Conservation (phyloP, 805 yeast genomes). For the Teunomyces gatunensis region DNA sequence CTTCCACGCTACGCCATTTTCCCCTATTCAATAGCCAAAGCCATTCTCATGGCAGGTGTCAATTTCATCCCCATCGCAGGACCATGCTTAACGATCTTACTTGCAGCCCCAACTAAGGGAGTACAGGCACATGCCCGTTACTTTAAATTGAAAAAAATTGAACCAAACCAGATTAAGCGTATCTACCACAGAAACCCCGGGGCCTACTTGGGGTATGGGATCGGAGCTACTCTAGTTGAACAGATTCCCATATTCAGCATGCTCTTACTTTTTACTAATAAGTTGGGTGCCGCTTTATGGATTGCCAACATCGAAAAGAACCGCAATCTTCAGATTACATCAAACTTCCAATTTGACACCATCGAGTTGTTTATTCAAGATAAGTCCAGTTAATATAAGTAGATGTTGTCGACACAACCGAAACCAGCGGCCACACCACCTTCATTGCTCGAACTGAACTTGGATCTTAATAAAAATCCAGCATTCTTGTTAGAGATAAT, state of each 20-base stretch:
- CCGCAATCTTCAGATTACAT: background rate
- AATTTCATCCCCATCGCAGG: constrained; percentile 58
- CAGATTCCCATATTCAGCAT: constrained; percentile 52
- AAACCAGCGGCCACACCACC: constrained; percentile 99
- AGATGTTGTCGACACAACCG: constrained; percentile 90
- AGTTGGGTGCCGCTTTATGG: constrained; percentile 67
- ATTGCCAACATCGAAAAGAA: constrained; percentile 36
- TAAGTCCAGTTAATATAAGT: constrained; percentile 37
- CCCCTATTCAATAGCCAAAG: constrained; percentile 40
- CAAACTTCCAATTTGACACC: background rate
- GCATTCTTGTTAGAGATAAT: constrained; percentile 62
- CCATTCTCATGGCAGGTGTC: constrained; percentile 34
- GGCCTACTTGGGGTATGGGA: constrained; percentile 52
- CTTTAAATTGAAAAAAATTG: constrained; percentile 53
- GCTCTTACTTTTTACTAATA: constrained; percentile 56
- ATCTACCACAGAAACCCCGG: constrained; percentile 36
- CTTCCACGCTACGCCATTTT: constrained; percentile 38
- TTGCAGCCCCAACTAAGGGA: constrained; percentile 57
- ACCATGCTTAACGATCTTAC: constrained; percentile 47
- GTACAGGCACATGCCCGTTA: constrained; percentile 53
- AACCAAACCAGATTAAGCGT: constrained; percentile 37
- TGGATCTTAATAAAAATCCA: constrained; percentile 88
- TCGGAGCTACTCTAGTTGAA: constrained; percentile 50
- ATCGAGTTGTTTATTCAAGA: background rate
- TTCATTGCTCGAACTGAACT: constrained; percentile 83